Conservation (phyloP, 352 stramenopile genomes). For the Phytophthora crassamura region DNA sequence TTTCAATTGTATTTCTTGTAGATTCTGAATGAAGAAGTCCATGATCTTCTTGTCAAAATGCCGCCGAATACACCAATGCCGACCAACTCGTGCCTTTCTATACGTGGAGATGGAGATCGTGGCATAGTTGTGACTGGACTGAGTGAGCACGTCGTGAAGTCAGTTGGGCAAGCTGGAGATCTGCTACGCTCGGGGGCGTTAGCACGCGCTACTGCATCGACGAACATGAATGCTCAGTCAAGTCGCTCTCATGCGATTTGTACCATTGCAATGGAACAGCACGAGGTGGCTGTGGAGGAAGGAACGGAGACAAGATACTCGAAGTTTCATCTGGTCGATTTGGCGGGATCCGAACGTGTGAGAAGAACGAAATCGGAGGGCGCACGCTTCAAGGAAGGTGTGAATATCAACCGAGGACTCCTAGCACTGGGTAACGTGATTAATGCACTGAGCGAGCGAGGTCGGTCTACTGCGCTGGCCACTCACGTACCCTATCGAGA, state of each 20-base stretch:
- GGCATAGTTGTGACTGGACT: slow-evolving; percentile 91
- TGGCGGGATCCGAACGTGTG: slow-evolving; percentile 94
- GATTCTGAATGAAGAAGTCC: slow-evolving; percentile 98
- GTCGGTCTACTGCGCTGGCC: slow-evolving; percentile 47
- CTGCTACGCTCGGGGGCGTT: slow-evolving; percentile 56
- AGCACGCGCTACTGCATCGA: slow-evolving; percentile 68
- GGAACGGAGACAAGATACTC: slow-evolving; percentile 54
- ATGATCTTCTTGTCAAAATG: slow-evolving; percentile 87
- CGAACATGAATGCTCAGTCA: slow-evolving; percentile 76
- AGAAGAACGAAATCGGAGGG: slow-evolving; percentile 90
- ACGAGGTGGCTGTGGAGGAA: slow-evolving; percentile 33
- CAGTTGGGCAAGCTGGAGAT: slow-evolving; percentile 45
- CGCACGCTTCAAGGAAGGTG: slow-evolving; percentile 90
- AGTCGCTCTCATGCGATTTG: slow-evolving; percentile 93
- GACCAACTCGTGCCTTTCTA: slow-evolving; percentile 45
- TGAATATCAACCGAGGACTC: slow-evolving; percentile 95
- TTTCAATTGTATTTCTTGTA: slow-evolving; percentile 35
- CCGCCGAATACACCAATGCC: slow-evolving; percentile 11
- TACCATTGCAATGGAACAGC: slow-evolving; percentile 86
- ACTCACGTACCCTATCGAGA: slow-evolving; percentile 90
- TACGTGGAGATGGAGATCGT: slow-evolving; percentile 91
- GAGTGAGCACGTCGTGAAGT: slow-evolving; percentile 76
- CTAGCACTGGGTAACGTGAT: slow-evolving; percentile 97
- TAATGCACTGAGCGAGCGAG: slow-evolving; percentile 88
- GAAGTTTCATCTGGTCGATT: slow-evolving; percentile 96